These are phyloP conservation scores for Ambispora gerdemannii DNA, from an alignment of 192 early-diverging fungal species.

Conservation along the genomic window DNA sequence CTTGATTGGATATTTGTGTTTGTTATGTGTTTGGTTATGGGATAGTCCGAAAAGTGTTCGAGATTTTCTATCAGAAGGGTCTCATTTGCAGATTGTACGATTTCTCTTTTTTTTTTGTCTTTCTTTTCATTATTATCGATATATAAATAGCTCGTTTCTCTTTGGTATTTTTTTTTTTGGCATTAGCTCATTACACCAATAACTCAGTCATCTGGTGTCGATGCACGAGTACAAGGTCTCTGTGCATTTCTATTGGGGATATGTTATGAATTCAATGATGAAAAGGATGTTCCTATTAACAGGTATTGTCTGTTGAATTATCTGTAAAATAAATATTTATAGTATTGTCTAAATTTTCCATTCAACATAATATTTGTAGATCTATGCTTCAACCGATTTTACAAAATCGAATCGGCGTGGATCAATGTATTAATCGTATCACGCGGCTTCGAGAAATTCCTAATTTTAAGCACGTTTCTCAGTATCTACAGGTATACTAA, in stretches of 20 bases:
- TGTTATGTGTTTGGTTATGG: constrained; percentile 85
- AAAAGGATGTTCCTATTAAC: constrained; percentile 71
- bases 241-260: constrained; percentile 84
- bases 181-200: constrained; percentile 85
- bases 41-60: constrained; percentile 76
- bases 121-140: too few species aligned
- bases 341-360: neutral
- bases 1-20: constrained; percentile 69
- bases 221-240: constrained; percentile 86
- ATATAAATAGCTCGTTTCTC: neutral
- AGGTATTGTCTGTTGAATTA: constrained; percentile 34
- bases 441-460: constrained; percentile 81
- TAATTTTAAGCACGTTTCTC: constrained; percentile 71
- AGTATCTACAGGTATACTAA: constrained; percentile 49
- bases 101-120: neutral
- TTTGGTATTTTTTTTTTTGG: neutral
- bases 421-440: constrained; percentile 80
- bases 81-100: constrained; percentile 90
- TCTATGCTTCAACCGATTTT: constrained; percentile 79
- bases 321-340: neutral
- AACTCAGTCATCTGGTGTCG: constrained; percentile 78
- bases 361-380: constrained; percentile 34
- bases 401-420: constrained; percentile 79
- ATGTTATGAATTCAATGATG: constrained; percentile 86
- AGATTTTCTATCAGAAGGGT: constrained; percentile 83